Evolutionary conservation across 495 filamentous ascomycete species (phyloP).

Genomic region (Xeromyces bisporus): DNA sequence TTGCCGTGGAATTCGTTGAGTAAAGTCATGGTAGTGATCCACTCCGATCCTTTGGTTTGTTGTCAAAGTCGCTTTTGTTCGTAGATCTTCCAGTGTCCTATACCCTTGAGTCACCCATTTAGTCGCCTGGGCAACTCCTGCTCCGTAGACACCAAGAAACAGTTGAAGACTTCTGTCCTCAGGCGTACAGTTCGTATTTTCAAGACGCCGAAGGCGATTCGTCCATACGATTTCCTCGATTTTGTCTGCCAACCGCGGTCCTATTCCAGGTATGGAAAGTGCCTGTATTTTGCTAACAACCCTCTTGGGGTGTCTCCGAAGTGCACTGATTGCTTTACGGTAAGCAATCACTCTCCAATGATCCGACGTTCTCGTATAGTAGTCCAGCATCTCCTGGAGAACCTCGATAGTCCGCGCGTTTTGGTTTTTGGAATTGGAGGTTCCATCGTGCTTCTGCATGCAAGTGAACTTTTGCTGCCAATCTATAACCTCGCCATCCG

Average conservation of each 20-base stretch:
- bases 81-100: constrained; percentile 57
- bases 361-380: constrained; percentile 60
- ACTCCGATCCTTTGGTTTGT: constrained; percentile 63
- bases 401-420: constrained; percentile 63
- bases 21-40: constrained; percentile 68
- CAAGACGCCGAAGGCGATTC: constrained; percentile 54
- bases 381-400: constrained; percentile 67
- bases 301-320: constrained; percentile 47
- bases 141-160: constrained; percentile 71
- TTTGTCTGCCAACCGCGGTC: constrained; percentile 60
- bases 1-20: constrained; percentile 59
- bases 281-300: constrained; percentile 58
- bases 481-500: constrained; percentile 5
- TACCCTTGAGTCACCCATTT: constrained; percentile 69
- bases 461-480: constrained; percentile 46
- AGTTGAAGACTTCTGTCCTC: constrained; percentile 42
- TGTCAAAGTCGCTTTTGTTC: constrained; percentile 45
- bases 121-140: constrained; percentile 49
- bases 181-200: constrained; percentile 47
- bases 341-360: constrained; percentile 70
- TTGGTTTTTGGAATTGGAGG: constrained; percentile 28
- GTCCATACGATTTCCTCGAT: constrained; percentile 84
- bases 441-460: constrained; percentile 43
- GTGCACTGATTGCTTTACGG: constrained; percentile 57
- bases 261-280: constrained; percentile 49